Evolutionary conservation across 208 protist genomes (phyloP).

Genomic region (Trypanosoma platydactyli): DNA sequence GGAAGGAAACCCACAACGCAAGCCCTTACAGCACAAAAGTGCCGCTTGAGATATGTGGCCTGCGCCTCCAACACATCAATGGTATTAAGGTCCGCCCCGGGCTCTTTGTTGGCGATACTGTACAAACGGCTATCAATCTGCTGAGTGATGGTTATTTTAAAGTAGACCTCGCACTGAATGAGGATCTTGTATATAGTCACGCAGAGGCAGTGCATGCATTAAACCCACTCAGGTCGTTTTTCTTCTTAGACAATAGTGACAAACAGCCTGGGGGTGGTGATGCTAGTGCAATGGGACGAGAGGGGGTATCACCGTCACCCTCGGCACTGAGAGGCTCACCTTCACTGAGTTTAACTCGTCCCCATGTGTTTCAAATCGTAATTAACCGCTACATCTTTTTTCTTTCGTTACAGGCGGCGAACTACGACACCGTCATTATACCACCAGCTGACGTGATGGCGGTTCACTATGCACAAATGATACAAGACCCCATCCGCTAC

Average conservation of each 20-base stretch:
- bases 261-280: not conserved
- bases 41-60: conserved; percentile 80
- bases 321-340: not conserved
- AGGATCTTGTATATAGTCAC: conserved; percentile 66
- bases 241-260: conserved; percentile 38
- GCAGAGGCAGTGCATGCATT: conserved; percentile 61
- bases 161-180: conserved; percentile 77
- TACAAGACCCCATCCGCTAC: conserved; percentile 63
- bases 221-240: conserved; percentile 56
- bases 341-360: conserved; percentile 25
- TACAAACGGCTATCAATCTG: conserved; percentile 82
- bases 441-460: conserved; percentile 88
- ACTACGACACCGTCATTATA: conserved; percentile 86
- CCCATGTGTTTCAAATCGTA: conserved; percentile 49
- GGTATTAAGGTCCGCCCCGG: conserved; percentile 59
- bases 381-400: conserved; percentile 90
- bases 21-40: conserved; percentile 84
- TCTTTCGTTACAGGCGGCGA: conserved; percentile 84
- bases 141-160: conserved; percentile 87
- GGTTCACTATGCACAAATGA: conserved; percentile 85
- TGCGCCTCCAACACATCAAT: conserved; percentile 63
- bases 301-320: too few species aligned
- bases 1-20: conserved; percentile 75
- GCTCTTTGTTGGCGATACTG: conserved; percentile 76
- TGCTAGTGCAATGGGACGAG: not conserved